These are phyloP conservation scores for Diatrype stigma DNA, from an alignment of 2,329 filamentous ascomycete species.

Conservation along the genomic window DNA sequence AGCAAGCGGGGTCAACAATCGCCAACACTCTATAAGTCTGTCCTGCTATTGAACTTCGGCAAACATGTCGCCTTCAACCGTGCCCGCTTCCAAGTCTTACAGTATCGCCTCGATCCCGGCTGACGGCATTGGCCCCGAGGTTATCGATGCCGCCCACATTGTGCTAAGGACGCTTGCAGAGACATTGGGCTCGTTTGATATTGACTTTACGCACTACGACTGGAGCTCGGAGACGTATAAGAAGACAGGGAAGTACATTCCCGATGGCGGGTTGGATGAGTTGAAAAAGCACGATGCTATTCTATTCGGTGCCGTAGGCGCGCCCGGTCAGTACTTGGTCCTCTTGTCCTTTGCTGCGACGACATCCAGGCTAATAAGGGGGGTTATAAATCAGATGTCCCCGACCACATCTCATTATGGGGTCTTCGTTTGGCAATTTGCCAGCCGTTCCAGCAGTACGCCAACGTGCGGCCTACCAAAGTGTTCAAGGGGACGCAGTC, in stretches of 20 bases:
- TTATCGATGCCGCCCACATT: constrained; percentile 56
- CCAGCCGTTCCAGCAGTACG: constrained; percentile 61
- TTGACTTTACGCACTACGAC: constrained; percentile 60
- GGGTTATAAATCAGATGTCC: constrained; percentile 45
- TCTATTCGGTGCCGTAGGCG: constrained; percentile 61
- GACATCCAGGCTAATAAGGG: not conserved
- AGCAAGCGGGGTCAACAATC: not conserved
- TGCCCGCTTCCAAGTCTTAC: constrained; percentile 31
- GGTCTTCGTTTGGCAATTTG: constrained; percentile 60
- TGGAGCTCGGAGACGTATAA: constrained; percentile 67
- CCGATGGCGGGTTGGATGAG: constrained; percentile 53
- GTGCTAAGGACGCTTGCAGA: constrained; percentile 53
- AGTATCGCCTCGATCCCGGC: constrained; percentile 58
- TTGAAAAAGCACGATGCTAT: constrained; percentile 51
- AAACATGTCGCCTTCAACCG: constrained; percentile 16
- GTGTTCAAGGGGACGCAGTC: constrained; percentile 58
- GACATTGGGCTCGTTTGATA: constrained; percentile 52
- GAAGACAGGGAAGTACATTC: constrained; percentile 61
- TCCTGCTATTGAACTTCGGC: not conserved
- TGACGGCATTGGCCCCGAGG: constrained; percentile 61
- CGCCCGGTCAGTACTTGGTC: constrained; percentile 35
- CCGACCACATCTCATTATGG: constrained; percentile 65
- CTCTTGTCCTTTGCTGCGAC: not conserved
- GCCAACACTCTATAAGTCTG: not conserved
- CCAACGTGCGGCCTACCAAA: constrained; percentile 60